Conservation (phyloP, 2,329 filamentous ascomycete genomes). For the Phyllosticta capitalensis region DNA sequence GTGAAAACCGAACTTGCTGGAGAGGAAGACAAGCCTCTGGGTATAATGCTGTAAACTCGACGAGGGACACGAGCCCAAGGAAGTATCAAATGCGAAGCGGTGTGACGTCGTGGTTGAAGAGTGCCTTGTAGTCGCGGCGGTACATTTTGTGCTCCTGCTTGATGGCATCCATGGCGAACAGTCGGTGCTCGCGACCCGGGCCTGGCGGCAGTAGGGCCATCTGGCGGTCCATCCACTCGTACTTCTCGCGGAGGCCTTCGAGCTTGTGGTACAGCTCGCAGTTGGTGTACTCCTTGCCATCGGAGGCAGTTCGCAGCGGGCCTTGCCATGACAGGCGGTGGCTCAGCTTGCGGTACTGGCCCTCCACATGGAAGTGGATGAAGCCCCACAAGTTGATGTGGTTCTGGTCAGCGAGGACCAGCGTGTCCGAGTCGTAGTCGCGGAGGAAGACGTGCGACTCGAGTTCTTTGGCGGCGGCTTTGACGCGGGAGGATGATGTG, state of each 20-base stretch:
- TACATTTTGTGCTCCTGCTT: background rate
- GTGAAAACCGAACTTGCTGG: too few species aligned
- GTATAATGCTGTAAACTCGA: too few species aligned
- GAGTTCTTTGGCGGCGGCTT: background rate
- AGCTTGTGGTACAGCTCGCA: background rate
- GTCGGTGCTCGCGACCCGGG: background rate
- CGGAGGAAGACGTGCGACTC: background rate
- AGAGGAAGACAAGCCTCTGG: too few species aligned
- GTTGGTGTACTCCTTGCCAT: background rate
- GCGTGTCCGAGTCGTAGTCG: background rate
- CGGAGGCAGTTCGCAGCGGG: background rate
- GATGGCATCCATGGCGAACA: background rate
- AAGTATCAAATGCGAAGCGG: background rate
- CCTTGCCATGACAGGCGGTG: background rate
- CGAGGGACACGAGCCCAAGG: too few species aligned
- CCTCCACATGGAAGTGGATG: background rate
- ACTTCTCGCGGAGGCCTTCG: background rate
- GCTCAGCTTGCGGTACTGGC: background rate
- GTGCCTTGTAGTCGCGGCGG: background rate
- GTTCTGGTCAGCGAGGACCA: background rate
- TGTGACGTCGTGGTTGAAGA: background rate
- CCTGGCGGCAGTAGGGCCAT: background rate
- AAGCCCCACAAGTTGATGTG: background rate
- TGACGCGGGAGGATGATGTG: background rate
- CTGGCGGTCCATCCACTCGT: background rate